These are phyloP conservation scores for Tuber indicum DNA, from an alignment of 495 filamentous ascomycete genomes.

Conservation along the genomic window DNA sequence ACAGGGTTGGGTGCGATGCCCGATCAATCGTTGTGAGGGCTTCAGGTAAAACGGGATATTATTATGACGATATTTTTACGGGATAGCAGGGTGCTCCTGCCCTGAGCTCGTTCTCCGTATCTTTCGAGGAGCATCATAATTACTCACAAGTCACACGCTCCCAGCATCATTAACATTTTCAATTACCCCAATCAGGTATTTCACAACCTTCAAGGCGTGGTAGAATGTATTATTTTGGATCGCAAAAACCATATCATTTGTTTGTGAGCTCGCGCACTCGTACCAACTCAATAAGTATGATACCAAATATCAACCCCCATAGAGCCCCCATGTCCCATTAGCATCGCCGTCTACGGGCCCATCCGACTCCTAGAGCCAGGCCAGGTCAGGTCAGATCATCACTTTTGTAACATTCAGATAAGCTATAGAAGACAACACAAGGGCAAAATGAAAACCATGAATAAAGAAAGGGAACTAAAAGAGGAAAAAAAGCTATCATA, in stretches of 20 bases:
- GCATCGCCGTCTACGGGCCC: neutral
- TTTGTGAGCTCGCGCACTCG: neutral
- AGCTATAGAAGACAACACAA: neutral
- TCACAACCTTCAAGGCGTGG: neutral
- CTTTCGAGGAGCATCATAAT: neutral
- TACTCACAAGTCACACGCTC: neutral
- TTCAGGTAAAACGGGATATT: neutral
- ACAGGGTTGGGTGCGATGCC: neutral
- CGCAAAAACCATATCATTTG: neutral
- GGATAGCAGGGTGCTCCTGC: neutral
- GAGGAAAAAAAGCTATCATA: constrained; percentile 10
- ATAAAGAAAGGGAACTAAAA: neutral
- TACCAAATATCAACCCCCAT: neutral
- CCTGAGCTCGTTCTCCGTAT: neutral
- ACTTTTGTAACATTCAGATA: neutral
- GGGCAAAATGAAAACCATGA: constrained; percentile 9
- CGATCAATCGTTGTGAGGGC: neutral
- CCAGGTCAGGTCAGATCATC: neutral
- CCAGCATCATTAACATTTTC: neutral
- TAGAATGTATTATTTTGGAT: neutral
- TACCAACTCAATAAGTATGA: neutral
- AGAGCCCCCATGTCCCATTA: neutral
- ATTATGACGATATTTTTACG: neutral
- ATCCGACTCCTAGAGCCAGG: neutral
- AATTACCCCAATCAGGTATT: neutral